These are phyloP conservation scores for Vicia faba DNA, from an alignment of 306 rosid species.

Conservation along the genomic window DNA sequence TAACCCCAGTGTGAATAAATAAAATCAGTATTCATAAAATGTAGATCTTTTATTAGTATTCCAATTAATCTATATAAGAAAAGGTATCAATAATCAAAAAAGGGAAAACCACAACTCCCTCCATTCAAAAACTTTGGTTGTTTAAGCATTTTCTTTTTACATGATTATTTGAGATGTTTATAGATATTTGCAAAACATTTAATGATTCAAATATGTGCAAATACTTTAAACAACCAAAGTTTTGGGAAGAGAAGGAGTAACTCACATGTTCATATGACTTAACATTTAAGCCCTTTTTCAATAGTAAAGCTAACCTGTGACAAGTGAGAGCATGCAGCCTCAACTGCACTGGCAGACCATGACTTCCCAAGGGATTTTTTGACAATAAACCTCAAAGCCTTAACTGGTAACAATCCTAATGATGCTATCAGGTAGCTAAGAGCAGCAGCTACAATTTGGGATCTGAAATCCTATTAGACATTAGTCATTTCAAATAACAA, in stretches of 20 bases:
- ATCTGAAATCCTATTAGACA: constrained; percentile 56
- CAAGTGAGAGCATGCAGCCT: constrained; percentile 84
- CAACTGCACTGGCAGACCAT: constrained; percentile 79
- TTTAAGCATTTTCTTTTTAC: not conserved
- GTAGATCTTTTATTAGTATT: constrained; percentile 6
- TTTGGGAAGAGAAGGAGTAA: not conserved
- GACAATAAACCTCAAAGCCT: constrained; percentile 57
- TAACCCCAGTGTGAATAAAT: constrained; percentile 11
- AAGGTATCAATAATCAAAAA: constrained; percentile 10
- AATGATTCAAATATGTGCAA: not conserved
- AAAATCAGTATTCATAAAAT: constrained; percentile 11
- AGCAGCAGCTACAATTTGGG: constrained; percentile 50
- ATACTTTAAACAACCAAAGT: not conserved
- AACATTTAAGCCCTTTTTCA: constrained; percentile 15
- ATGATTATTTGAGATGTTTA: not conserved
- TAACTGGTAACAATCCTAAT: constrained; percentile 66
- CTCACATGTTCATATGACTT: constrained; percentile 22
- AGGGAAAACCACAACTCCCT: not conserved
- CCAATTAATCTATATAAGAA: constrained; percentile 15
- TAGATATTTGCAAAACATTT: not conserved
- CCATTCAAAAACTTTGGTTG: not conserved
- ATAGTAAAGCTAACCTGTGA: constrained; percentile 56
- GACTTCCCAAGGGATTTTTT: constrained; percentile 61
- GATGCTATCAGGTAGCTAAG: constrained; percentile 55
- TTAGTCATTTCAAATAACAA: constrained; percentile 31